Conservation (phyloP, 768 basidiomycete genomes). For the Suillus luteus region DNA sequence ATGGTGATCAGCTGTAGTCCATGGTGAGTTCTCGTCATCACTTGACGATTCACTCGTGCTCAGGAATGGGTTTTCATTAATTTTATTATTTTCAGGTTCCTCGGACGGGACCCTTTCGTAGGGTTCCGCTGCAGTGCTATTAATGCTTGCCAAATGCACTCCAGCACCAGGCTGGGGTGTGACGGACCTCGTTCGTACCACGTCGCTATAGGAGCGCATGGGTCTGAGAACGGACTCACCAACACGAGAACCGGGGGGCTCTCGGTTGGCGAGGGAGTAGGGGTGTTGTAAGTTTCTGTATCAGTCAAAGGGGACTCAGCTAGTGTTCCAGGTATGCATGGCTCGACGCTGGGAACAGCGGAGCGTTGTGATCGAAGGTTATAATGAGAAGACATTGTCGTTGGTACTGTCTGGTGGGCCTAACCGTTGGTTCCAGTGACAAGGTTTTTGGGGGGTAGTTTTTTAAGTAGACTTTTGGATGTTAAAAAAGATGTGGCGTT, state of each 20-base stretch:
- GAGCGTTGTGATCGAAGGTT: not conserved
- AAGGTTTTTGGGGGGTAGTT: not conserved
- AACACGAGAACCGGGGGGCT: too few relatives aligned
- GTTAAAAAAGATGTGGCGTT: not conserved
- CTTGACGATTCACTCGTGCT: too few relatives aligned
- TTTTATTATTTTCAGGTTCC: too few relatives aligned
- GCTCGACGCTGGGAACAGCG: not conserved
- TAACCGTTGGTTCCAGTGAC: not conserved
- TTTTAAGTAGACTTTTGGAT: not conserved
- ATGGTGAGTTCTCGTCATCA: too few relatives aligned
- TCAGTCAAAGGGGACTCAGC: not conserved
- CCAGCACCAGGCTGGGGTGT: too few relatives aligned
- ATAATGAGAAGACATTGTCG: not conserved
- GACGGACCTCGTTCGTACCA: constrained; percentile 5
- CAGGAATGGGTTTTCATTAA: too few relatives aligned
- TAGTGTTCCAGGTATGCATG: not conserved
- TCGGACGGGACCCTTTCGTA: too few relatives aligned
- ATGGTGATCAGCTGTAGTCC: too few relatives aligned
- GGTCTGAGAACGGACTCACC: not conserved
- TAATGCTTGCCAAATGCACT: too few relatives aligned
- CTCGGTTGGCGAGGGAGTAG: not conserved
- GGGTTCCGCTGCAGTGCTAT: too few relatives aligned
- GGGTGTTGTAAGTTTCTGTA: not conserved
- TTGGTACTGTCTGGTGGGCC: not conserved
- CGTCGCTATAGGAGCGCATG: not conserved